phyloP scores from a whole-genome alignment of 441 rosid genomes.

The Caryocar brasiliense region DNA sequence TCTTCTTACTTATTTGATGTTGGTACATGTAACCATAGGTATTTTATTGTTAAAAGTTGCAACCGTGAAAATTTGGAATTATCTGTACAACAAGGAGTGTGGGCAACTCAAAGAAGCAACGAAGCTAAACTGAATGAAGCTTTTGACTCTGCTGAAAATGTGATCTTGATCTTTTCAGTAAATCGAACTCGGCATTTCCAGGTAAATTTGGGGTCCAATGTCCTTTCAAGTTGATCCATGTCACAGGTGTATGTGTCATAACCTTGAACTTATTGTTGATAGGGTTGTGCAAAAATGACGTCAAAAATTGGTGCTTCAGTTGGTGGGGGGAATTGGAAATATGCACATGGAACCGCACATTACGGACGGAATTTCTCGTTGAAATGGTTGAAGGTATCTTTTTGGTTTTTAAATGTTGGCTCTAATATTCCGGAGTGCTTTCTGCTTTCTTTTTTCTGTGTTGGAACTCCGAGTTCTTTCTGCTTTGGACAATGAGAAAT shows the following conservation, averaged over 20 bases:
- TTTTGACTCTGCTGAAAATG: conserved; percentile 84
- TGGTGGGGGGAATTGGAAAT: conserved; percentile 95
- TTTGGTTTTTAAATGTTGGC: background rate
- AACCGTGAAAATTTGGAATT: conserved; percentile 93
- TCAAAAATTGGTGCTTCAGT: conserved; percentile 85
- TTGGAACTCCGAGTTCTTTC: too few relatives aligned
- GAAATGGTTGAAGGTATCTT: conserved; percentile 87
- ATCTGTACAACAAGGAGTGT: conserved; percentile 98
- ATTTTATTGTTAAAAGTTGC: conserved; percentile 96
- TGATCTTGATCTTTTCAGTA: conserved; percentile 84
- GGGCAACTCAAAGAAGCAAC: conserved; percentile 99
- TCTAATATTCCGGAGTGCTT: background rate
- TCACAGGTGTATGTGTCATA: conserved; percentile 2
- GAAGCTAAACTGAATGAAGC: conserved; percentile 97
- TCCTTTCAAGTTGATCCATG: background rate
- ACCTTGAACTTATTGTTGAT: conserved; percentile 13
- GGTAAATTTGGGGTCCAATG: conserved; percentile 35
- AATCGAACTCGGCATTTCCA: conserved; percentile 97
- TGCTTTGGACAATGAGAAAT: too few relatives aligned
- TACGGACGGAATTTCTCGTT: conserved; percentile 95
- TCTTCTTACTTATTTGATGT: conserved; percentile 15
- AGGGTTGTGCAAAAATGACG: conserved; percentile 99
- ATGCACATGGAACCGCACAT: conserved; percentile 96
- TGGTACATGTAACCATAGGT: conserved; percentile 45
- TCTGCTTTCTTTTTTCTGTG: background rate